Evolutionary conservation across 176 grass and related monocot genomes (phyloP).

Genomic region (Microstegium vimineum): DNA sequence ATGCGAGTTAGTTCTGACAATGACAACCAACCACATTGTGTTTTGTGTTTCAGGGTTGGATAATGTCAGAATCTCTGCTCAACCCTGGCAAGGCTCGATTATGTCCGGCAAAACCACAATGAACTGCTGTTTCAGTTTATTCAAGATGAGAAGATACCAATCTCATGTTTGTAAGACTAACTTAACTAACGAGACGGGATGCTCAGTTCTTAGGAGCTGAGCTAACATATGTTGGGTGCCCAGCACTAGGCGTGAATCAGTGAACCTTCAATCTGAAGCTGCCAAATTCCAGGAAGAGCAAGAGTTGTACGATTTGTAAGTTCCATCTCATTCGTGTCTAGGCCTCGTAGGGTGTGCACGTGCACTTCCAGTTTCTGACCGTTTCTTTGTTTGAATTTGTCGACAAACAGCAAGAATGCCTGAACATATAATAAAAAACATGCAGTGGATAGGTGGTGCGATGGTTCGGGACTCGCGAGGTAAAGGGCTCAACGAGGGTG

Average conservation of each 20-base stretch:
- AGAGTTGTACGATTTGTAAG: neutral
- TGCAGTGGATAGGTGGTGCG: neutral
- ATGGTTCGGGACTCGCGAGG: neutral
- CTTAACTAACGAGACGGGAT: constrained; percentile 12
- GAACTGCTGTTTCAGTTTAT: constrained; percentile 10
- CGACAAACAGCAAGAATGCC: neutral
- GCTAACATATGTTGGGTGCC: constrained; percentile 33
- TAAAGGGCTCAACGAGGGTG: neutral
- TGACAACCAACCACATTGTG: constrained; percentile 24
- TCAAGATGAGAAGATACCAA: neutral
- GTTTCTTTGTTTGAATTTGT: neutral
- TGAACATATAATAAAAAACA: neutral
- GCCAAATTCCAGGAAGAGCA: constrained; percentile 7
- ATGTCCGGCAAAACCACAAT: constrained; percentile 46
- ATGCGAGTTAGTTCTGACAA: neutral
- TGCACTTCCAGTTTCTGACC: neutral
- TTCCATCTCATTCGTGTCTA: neutral
- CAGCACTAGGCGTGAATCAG: constrained; percentile 16
- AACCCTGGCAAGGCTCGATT: constrained; percentile 77
- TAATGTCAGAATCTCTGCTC: constrained; percentile 80
- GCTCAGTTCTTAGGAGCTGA: constrained; percentile 31
- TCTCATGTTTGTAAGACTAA: constrained; percentile 11
- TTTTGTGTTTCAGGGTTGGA: constrained; percentile 70
- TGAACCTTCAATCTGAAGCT: neutral
- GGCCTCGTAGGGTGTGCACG: neutral